Evolutionary conservation across 192 early-diverging fungal genomes (phyloP).

Genomic region (Lobosporangium transversale): DNA sequence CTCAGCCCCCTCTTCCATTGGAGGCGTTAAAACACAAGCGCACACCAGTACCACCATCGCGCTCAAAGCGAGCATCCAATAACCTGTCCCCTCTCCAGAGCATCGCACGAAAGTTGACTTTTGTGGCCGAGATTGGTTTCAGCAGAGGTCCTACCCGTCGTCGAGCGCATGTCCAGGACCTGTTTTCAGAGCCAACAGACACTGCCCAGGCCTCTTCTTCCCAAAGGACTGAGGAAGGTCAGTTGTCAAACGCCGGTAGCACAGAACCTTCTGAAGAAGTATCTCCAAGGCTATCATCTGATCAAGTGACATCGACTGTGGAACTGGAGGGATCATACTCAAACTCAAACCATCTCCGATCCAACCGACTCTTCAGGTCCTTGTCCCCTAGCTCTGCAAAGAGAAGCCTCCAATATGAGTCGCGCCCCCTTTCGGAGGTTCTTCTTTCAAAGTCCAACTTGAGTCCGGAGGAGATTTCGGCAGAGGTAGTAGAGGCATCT

Average conservation of each 20-base stretch:
- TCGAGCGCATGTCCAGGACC: constrained; percentile 14
- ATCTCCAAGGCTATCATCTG: background rate
- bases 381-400: constrained; percentile 12
- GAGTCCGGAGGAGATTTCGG: constrained; percentile 22
- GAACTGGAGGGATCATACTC: constrained; percentile 14
- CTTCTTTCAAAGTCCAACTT: constrained; percentile 37
- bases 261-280: constrained; percentile 9
- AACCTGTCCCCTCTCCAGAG: constrained; percentile 19
- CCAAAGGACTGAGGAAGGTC: background rate
- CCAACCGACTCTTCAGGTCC: constrained; percentile 27
- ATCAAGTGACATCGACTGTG: constrained; percentile 13
- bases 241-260: constrained; percentile 6
- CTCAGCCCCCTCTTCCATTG: constrained; percentile 38
- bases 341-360: constrained; percentile 2
- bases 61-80: background rate
- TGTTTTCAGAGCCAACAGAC: constrained; percentile 14
- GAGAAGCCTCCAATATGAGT: constrained; percentile 4
- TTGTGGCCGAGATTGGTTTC: constrained; percentile 4
- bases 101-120: constrained; percentile 21
- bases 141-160: constrained; percentile 7
- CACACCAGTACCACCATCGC: background rate
- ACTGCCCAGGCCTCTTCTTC: background rate
- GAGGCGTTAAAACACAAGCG: background rate
- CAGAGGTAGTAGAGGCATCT: constrained; percentile 21
- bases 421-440: constrained; percentile 31